Conservation (phyloP, 2,329 filamentous ascomycete genomes). For the Colletotrichum nymphaeae region DNA sequence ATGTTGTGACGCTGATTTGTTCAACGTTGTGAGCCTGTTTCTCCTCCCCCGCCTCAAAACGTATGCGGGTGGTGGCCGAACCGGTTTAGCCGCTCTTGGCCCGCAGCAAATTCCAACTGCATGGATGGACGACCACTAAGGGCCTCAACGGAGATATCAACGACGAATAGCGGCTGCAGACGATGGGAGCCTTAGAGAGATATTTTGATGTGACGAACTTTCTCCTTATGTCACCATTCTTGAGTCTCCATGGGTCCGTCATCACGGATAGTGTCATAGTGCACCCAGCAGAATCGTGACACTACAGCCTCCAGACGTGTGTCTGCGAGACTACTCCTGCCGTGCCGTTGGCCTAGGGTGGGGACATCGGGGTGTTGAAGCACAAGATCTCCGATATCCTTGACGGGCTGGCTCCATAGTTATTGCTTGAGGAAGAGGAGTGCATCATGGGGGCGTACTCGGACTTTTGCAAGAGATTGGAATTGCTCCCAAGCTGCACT, state of each 20-base stretch:
- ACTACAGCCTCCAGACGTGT: not conserved
- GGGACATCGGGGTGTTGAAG: constrained; percentile 16
- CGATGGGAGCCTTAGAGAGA: not conserved
- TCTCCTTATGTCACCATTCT: not conserved
- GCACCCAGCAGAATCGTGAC: not conserved
- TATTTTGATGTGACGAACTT: not conserved
- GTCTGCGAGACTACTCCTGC: not conserved
- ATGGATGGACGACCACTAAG: constrained; percentile 17
- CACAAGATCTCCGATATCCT: constrained; percentile 19
- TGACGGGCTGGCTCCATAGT: constrained; percentile 8
- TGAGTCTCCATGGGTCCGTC: not conserved
- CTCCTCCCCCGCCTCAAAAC: constrained; percentile 21
- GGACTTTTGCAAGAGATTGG: not conserved
- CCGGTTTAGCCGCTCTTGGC: constrained; percentile 30
- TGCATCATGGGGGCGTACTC: constrained; percentile 13
- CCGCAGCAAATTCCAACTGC: constrained; percentile 23
- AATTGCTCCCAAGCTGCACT: not conserved
- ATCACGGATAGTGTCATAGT: not conserved
- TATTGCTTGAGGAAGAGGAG: not conserved
- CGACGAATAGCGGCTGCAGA: constrained; percentile 11
- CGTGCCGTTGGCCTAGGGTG: constrained; percentile 17
- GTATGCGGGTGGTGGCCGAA: constrained; percentile 20
- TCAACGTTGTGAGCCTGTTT: constrained; percentile 3
- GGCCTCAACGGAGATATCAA: not conserved
- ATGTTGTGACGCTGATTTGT: constrained; percentile 24